Evolutionary conservation across 768 basidiomycete genomes (phyloP).

Genomic region (Podaxis rugospora): DNA sequence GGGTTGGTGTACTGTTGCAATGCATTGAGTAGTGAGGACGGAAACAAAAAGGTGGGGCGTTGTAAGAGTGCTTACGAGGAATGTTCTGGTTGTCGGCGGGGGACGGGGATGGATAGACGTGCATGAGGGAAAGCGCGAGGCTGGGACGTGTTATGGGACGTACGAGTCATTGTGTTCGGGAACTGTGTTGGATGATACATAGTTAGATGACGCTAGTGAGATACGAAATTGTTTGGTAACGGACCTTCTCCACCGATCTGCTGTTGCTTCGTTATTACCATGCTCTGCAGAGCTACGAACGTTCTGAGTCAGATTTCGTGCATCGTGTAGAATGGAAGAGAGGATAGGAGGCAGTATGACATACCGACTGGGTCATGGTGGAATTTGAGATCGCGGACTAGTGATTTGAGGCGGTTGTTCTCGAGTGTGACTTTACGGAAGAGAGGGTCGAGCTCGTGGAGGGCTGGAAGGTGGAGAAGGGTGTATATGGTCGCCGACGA

Average conservation of each 20-base stretch:
- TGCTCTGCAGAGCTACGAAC: constrained; percentile 74
- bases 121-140: constrained; percentile 3
- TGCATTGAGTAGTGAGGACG: constrained; percentile 5
- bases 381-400: constrained; percentile 77
- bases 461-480: constrained; percentile 36
- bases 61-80: constrained; percentile 46
- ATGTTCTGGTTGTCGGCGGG: constrained; percentile 45
- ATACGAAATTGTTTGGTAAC: constrained; percentile 9
- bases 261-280: constrained; percentile 95
- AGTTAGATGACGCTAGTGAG: neutral
- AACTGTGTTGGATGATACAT: constrained; percentile 39
- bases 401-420: constrained; percentile 60
- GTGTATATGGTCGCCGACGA: neutral
- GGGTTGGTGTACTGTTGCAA: constrained; percentile 79
- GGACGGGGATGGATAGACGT: neutral
- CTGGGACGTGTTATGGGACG: constrained; percentile 24
- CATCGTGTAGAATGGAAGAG: neutral
- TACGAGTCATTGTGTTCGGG: constrained; percentile 93
- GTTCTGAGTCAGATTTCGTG: neutral
- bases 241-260: constrained; percentile 89
- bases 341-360: constrained; percentile 14
- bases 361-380: constrained; percentile 82
- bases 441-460: constrained; percentile 81
- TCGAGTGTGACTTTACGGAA: constrained; percentile 80
- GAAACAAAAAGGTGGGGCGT: neutral